Percentiles rank a stretch among this genome's conserved stretches.
Evolutionary conservation across 1,284 basidiomycete genomes (phyloP).

Genomic region (Ganoderma leucocontextum): DNA sequence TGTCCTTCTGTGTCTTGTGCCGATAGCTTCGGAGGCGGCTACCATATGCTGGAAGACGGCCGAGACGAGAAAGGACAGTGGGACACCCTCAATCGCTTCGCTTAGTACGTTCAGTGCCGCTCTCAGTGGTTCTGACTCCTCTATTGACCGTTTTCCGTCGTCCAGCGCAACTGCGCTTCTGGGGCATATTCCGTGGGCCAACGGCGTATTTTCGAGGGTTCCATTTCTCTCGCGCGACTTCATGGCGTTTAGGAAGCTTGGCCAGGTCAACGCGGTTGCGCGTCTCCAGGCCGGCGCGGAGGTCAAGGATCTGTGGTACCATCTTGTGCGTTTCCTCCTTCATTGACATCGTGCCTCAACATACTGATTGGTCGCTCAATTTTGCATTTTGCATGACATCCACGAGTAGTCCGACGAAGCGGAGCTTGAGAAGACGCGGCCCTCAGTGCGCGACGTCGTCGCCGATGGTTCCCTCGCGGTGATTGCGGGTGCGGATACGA

Average conservation of each 20-base stretch:
- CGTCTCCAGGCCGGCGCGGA: neutral
- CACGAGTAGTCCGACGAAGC: neutral
- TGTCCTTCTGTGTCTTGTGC: neutral
- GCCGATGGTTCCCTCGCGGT: neutral
- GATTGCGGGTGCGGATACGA: neutral
- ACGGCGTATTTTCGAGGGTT: neutral
- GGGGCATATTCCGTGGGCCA: neutral
- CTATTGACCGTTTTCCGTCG: too few species aligned
- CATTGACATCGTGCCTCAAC: too few species aligned
- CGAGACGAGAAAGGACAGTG: neutral
- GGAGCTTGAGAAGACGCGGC: neutral
- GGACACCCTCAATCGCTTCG: neutral
- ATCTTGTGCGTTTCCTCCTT: conserved; percentile 1
- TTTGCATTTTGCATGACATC: too few species aligned
- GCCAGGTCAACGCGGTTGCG: neutral
- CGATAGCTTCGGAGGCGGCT: neutral
- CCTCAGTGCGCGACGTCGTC: neutral
- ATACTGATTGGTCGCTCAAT: too few species aligned
- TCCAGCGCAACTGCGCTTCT: neutral
- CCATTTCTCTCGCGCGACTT: neutral
- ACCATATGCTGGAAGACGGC: neutral
- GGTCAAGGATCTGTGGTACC: conserved; percentile 1
- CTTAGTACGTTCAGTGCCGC: too few species aligned
- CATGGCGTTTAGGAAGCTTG: neutral
- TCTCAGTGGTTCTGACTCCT: too few species aligned